phyloP scores from a whole-genome alignment of 176 grass and related monocot species.

The Aegilops sharonensis region DNA sequence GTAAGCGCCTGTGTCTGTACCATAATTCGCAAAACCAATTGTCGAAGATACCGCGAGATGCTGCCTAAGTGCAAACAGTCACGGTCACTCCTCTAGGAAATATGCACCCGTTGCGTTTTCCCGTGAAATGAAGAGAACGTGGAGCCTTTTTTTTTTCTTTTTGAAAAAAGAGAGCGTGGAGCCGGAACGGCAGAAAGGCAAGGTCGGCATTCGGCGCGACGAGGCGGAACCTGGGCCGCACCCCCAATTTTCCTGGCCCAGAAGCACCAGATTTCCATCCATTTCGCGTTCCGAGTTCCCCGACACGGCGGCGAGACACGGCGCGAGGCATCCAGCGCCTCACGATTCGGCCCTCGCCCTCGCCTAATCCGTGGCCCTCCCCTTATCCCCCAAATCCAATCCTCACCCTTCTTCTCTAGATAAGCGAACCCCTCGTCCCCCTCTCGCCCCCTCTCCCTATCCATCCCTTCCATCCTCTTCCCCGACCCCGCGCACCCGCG shows the following conservation, averaged over 20 bases:
- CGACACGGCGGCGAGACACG: neutral
- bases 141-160: neutral
- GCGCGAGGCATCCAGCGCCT: slow-evolving; percentile 26
- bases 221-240: slow-evolving; percentile 42
- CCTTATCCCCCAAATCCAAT: slow-evolving; percentile 43
- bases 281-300: neutral
- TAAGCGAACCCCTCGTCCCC: slow-evolving; percentile 32
- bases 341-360: slow-evolving; percentile 18
- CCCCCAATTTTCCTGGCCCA: slow-evolving; percentile 37
- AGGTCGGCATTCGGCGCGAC: slow-evolving; percentile 10
- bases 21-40: too few species aligned
- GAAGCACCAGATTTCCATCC: neutral
- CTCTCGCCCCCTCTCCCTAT: slow-evolving; percentile 30
- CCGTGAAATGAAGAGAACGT: neutral
- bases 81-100: neutral
- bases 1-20: too few species aligned
- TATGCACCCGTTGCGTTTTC: neutral
- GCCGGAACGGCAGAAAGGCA: neutral
- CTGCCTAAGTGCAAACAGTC: too few species aligned
- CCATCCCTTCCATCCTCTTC: slow-evolving; percentile 10
- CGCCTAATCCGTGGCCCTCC: slow-evolving; percentile 45
- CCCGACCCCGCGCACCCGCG: neutral
- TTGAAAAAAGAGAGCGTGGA: neutral
- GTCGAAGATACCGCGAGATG: too few species aligned
- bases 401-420: slow-evolving; percentile 41